phyloP scores from a whole-genome alignment of 179 eudicot genomes.

The Vitellaria paradoxa region DNA sequence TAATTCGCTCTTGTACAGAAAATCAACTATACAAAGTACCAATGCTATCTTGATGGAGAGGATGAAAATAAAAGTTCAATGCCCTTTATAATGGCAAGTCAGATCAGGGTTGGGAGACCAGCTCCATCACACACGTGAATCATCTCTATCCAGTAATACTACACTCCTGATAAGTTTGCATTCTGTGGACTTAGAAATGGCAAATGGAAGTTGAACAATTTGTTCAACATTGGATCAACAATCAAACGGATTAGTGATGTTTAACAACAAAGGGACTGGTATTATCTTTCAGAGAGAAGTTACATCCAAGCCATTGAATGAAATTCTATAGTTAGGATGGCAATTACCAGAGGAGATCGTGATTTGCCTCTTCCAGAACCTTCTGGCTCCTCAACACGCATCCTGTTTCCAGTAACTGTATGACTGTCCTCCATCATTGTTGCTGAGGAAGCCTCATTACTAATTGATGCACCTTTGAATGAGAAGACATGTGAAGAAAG shows the following conservation, averaged over 20 bases:
- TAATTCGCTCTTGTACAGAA: neutral
- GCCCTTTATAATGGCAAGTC: too few species aligned
- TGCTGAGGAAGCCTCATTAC: conserved; percentile 48
- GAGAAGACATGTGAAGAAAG: conserved; percentile 90
- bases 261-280: neutral
- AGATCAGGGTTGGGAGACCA: too few species aligned
- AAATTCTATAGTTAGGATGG: conserved; percentile 10
- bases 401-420: conserved; percentile 23
- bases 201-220: neutral
- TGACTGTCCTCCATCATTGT: conserved; percentile 28
- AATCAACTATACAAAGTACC: too few species aligned
- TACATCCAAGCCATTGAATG: neutral
- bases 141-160: neutral
- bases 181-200: neutral
- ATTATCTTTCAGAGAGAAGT: neutral
- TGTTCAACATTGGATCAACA: neutral
- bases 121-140: too few species aligned
- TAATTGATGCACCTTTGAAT: conserved; percentile 65
- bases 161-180: neutral
- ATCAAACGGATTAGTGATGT: neutral
- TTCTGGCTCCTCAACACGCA: conserved; percentile 33
- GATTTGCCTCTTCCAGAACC: conserved; percentile 41
- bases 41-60: too few species aligned
- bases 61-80: too few species aligned
- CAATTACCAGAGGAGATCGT: conserved; percentile 51